A percentile compares a stretch with the other conserved stretches of the same genome.
phyloP scores from a whole-genome alignment of 2,329 filamentous ascomycete genomes.

The Ustulina deusta region DNA sequence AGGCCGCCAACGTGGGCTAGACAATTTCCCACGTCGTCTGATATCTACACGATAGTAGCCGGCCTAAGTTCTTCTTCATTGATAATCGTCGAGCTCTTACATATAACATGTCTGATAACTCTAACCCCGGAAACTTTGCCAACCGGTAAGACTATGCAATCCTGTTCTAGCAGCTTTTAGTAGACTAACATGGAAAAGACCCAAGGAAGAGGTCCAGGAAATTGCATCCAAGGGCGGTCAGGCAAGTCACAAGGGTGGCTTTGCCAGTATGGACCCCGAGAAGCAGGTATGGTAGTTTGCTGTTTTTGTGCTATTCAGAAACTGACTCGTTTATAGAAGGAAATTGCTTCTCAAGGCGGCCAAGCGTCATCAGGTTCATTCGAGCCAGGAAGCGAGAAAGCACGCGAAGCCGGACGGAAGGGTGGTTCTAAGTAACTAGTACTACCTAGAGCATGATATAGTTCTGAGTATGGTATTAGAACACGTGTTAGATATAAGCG shows the following conservation, averaged over 20 bases:
- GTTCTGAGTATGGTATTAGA: no score
- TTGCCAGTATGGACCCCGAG: slow-evolving; percentile 30
- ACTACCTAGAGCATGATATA: no score
- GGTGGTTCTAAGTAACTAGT: slow-evolving; percentile 29
- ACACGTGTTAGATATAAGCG: no score
- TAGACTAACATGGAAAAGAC: slow-evolving; percentile 14
- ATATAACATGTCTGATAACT: slow-evolving; percentile 21
- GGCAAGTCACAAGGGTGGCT: slow-evolving; percentile 25
- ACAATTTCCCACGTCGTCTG: neutral
- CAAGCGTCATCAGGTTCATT: slow-evolving; percentile 33
- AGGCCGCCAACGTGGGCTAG: neutral
- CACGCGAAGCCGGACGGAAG: slow-evolving; percentile 26
- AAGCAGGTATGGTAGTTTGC: slow-evolving; percentile 20
- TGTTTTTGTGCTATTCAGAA: neutral
- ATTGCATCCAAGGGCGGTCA: slow-evolving; percentile 31
- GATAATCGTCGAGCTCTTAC: no score
- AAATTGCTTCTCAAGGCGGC: slow-evolving; percentile 33
- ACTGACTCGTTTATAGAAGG: slow-evolving; percentile 6
- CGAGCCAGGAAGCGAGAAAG: slow-evolving; percentile 31
- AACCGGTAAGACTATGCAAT: slow-evolving; percentile 22
- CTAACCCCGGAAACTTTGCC: slow-evolving; percentile 36
- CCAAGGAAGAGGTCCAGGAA: slow-evolving; percentile 36
- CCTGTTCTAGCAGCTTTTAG: neutral
- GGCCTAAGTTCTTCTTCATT: neutral
- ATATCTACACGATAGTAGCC: neutral